These are phyloP conservation scores for Geosmithia morbida DNA, from an alignment of 2,329 filamentous ascomycete species.

Conservation along the genomic window DNA sequence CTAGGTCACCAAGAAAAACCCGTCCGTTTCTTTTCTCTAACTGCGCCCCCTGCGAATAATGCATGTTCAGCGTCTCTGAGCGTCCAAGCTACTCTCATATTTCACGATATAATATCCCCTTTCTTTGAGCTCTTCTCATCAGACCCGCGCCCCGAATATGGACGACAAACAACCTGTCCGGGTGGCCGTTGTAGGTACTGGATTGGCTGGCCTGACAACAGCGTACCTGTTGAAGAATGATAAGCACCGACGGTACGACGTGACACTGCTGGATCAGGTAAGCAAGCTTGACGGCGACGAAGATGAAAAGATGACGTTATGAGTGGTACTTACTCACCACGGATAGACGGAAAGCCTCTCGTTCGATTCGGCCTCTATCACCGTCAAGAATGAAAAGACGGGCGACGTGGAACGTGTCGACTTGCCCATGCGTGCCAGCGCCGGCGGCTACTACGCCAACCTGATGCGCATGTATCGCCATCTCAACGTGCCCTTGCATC, in stretches of 20 bases:
- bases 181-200: conserved; percentile 21
- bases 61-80: too few relatives aligned
- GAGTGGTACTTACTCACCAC: neutral
- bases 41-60: too few relatives aligned
- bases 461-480: conserved; percentile 41
- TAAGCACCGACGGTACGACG: conserved; percentile 11
- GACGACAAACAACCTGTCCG: neutral
- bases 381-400: conserved; percentile 15
- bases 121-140: neutral
- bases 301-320: neutral
- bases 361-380: conserved; percentile 22
- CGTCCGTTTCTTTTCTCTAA: too few relatives aligned
- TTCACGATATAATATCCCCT: neutral
- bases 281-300: neutral
- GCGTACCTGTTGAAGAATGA: conserved; percentile 19
- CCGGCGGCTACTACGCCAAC: conserved; percentile 35
- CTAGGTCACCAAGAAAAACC: too few relatives aligned
- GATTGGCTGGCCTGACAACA: conserved; percentile 20
- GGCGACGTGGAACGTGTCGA: conserved; percentile 19
- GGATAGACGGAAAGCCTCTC: conserved; percentile 16
- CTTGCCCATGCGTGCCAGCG: conserved; percentile 21
- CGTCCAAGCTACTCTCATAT: too few relatives aligned
- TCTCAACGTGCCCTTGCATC: conserved; percentile 31
- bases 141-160: neutral
- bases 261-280: conserved; percentile 23